Conservation (phyloP, 2,329 filamentous ascomycete genomes). For the Zopfia rhizophila region DNA sequence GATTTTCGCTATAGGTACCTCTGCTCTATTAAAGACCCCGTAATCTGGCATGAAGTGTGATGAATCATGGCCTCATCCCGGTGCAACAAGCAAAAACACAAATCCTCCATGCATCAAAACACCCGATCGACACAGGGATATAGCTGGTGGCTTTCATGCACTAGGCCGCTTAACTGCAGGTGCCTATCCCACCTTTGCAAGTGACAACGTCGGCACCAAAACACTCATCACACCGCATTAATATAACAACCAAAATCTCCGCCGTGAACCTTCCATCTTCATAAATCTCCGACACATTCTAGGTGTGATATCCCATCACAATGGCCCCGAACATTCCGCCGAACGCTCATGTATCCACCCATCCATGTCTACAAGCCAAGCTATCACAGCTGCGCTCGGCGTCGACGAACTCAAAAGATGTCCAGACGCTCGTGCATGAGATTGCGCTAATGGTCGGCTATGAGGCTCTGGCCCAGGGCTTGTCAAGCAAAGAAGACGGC, state of each 20-base stretch:
- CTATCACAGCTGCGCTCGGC: conserved; percentile 87
- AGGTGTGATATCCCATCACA: conserved; percentile 20
- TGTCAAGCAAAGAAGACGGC: conserved; percentile 68
- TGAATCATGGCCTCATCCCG: conserved; percentile 21
- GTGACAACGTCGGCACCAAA: no score
- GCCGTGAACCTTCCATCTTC: neutral
- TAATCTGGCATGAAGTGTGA: no score
- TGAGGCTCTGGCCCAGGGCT: conserved; percentile 76
- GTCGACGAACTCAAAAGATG: conserved; percentile 75
- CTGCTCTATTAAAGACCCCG: no score
- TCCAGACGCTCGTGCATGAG: conserved; percentile 84
- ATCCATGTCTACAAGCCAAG: conserved; percentile 89
- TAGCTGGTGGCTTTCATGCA: conserved; percentile 1
- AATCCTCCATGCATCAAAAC: neutral
- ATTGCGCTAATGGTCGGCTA: conserved; percentile 84
- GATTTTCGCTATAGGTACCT: conserved; percentile 10
- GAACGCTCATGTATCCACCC: conserved; percentile 79
- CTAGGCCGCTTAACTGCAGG: conserved; percentile 9
- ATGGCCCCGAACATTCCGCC: conserved; percentile 56
- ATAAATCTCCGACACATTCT: conserved; percentile 10
- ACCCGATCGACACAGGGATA: conserved; percentile 3
- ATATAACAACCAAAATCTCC: no score
- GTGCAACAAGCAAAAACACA: conserved; percentile 8
- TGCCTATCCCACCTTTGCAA: no score
- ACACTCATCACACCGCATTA: conserved; percentile 12